phyloP scores from a whole-genome alignment of 768 basidiomycete species.

The Mycena maculata region DNA sequence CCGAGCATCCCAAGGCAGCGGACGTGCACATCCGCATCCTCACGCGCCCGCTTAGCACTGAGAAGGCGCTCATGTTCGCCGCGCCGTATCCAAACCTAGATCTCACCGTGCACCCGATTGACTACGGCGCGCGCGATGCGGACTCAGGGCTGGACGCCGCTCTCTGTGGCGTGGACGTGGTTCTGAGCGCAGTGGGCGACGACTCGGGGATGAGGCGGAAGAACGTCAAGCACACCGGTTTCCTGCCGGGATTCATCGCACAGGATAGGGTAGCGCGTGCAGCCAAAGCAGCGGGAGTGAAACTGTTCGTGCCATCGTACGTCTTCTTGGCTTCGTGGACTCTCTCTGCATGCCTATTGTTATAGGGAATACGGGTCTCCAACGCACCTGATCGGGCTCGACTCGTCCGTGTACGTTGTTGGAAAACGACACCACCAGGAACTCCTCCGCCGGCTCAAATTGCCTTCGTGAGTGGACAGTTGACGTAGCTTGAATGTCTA shows the following conservation, averaged over 20 bases:
- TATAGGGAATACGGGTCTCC: constrained; percentile 15
- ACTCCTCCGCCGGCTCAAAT: not conserved
- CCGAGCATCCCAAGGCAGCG: not conserved
- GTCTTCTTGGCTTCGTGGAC: not conserved
- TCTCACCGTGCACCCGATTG: constrained; percentile 14
- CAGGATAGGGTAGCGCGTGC: constrained; percentile 15
- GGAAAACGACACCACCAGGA: constrained; percentile 19
- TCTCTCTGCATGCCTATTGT: not conserved
- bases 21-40: constrained; percentile 14
- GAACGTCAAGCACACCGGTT: constrained; percentile 6
- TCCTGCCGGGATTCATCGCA: constrained; percentile 13
- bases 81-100: not conserved
- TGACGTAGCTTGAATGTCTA: too few species aligned
- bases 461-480: constrained; percentile 5
- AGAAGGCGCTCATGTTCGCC: not conserved
- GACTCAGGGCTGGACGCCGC: not conserved
- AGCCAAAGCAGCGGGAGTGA: constrained; percentile 18
- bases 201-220: constrained; percentile 7
- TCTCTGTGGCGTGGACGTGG: constrained; percentile 11
- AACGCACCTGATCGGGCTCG: not conserved
- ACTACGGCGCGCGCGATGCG: not conserved
- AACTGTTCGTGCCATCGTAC: constrained; percentile 21
- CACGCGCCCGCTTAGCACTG: constrained; percentile 7
- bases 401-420: not conserved
- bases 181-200: constrained; percentile 10